A percentile compares a stretch with the other conserved stretches of the same genome.
These are phyloP conservation scores for Isoetes engelmannii DNA, from an alignment of 83 land plant genomes.

Conservation along the genomic window DNA sequence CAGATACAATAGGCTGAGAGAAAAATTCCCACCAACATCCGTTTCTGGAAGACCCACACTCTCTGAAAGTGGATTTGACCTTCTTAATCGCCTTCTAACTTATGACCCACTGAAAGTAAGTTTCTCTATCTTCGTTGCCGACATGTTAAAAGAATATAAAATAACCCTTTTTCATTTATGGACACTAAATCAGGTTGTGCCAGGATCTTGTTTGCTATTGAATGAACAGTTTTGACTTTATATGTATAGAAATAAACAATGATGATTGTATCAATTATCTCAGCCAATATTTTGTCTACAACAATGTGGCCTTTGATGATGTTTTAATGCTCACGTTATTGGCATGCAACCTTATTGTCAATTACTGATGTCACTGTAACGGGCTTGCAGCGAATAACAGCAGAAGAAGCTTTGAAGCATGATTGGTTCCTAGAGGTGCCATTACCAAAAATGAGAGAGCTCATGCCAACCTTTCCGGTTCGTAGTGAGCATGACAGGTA, in stretches of 20 bases:
- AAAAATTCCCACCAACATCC: constrained; percentile 81
- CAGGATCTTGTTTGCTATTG: too few relatives aligned
- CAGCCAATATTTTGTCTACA: too few relatives aligned
- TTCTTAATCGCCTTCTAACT: constrained; percentile 56
- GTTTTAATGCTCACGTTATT: too few relatives aligned
- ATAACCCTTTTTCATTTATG: too few relatives aligned
- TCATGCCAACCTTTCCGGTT: constrained; percentile 15
- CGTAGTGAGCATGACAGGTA: constrained; percentile 17
- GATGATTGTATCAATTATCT: too few relatives aligned
- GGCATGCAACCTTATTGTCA: too few relatives aligned
- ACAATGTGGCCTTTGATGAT: too few relatives aligned
- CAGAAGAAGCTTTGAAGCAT: constrained; percentile 15
- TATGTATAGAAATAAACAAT: too few relatives aligned
- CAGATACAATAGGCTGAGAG: constrained; percentile 79
- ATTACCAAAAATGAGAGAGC: constrained; percentile 13
- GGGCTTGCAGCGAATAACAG: constrained; percentile 9
- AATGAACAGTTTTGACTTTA: too few relatives aligned
- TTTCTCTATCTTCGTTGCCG: neutral
- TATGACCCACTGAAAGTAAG: constrained; percentile 69
- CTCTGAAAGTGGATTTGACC: constrained; percentile 68
- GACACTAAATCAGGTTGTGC: too few relatives aligned
- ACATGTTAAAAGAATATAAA: too few relatives aligned
- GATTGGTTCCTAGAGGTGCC: constrained; percentile 14
- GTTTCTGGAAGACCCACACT: constrained; percentile 63
- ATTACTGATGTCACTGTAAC: neutral